Conservation (phyloP, 345 rosid genomes). For the Eucalyptus marginata region DNA sequence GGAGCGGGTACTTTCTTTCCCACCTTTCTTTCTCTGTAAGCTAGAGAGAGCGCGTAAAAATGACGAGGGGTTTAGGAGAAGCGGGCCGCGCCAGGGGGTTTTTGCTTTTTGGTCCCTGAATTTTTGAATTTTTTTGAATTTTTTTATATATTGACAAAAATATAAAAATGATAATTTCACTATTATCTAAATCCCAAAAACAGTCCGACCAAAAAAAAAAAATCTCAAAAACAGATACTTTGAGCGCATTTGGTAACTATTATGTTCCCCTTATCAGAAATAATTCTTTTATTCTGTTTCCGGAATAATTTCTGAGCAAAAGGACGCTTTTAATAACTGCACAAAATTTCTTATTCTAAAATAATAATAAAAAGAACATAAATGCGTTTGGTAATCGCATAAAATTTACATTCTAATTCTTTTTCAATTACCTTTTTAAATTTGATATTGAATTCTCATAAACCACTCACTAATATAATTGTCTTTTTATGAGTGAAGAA, state of each 20-base stretch:
- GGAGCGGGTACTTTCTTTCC: neutral
- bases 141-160: neutral
- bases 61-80: neutral
- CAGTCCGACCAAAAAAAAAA: too few relatives aligned
- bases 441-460: too few relatives aligned
- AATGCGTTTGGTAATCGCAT: accelerated
- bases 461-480: too few relatives aligned
- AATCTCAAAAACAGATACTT: too few relatives aligned
- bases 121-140: neutral
- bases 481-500: too few relatives aligned
- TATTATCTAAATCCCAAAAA: too few relatives aligned
- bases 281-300: too few relatives aligned
- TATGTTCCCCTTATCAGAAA: too few relatives aligned
- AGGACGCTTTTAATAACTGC: accelerated
- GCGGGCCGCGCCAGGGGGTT: neutral
- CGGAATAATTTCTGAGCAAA: accelerated
- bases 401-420: too few relatives aligned
- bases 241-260: accelerated
- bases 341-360: accelerated
- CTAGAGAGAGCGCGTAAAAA: neutral
- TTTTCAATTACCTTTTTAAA: too few relatives aligned
- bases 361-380: too few relatives aligned
- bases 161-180: neutral
- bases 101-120: neutral
- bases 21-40: neutral